phyloP scores from a whole-genome alignment of 345 rosid genomes.

The Lumnitzera littorea region DNA sequence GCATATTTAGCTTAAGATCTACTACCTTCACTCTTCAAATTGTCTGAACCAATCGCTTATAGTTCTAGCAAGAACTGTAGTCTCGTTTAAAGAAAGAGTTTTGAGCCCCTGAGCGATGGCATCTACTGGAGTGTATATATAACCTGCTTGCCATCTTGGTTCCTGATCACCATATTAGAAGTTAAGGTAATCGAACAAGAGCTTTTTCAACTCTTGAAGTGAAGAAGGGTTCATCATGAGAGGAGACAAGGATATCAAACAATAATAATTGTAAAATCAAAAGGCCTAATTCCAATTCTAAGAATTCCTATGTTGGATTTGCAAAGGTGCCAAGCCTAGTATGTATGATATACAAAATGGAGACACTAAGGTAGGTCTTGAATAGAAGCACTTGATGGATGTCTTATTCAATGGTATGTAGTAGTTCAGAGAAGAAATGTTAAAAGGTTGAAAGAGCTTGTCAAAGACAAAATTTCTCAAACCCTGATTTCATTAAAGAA shows the following conservation, averaged over 20 bases:
- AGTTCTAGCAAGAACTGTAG: constrained; percentile 56
- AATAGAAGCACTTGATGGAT: too few species aligned
- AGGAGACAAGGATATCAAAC: too few species aligned
- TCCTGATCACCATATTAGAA: constrained; percentile 33
- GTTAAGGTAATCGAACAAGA: constrained; percentile 4
- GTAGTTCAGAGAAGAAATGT: too few species aligned
- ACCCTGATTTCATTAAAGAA: too few species aligned
- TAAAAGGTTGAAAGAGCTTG: too few species aligned
- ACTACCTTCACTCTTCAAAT: constrained; percentile 35
- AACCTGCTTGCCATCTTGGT: constrained; percentile 83
- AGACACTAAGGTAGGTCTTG: too few species aligned
- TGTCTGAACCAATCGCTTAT: constrained; percentile 65
- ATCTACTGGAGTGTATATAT: constrained; percentile 76
- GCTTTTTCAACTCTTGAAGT: background rate
- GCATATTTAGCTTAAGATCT: background rate
- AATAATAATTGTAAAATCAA: background rate
- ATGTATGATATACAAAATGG: too few species aligned
- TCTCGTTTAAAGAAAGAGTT: constrained; percentile 62
- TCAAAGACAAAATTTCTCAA: too few species aligned
- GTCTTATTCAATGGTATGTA: too few species aligned
- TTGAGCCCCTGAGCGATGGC: constrained; percentile 85
- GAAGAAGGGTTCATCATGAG: background rate
- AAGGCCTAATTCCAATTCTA: background rate
- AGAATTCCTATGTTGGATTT: background rate
- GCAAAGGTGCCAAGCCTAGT: too few species aligned